Evolutionary conservation across 176 grass and related monocot species (phyloP), one percentile per base, ranked within the genome.

Genomic region (Oryza longistaminata): DNA sequence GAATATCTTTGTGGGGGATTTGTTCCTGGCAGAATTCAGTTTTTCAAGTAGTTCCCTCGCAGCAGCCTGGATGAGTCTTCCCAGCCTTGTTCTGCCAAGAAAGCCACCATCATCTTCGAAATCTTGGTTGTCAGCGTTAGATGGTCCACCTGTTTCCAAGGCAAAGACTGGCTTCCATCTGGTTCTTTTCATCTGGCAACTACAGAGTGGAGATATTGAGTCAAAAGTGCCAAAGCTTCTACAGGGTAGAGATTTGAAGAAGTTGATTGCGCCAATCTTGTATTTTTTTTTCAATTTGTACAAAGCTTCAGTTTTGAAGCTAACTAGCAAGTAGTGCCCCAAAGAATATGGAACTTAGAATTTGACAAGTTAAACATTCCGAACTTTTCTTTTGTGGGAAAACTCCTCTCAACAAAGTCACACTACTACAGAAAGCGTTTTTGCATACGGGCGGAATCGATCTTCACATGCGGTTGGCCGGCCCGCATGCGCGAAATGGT

Each of bases 1-100:
- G 82, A 98, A 98, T 83, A 94, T 93, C 83, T 98, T 95, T 73
- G 85, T 94, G 1, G 93, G 91, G 0, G 94, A 81, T 33, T 92
- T 93, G 34, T 75, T 95, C 64, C 96, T 91, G 5, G 91, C 85
- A 39, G 85, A 84, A 52, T 95, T 98, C 11, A 98, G 77, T 77
- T 95, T 98, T 65, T 80, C 82, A 45, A 98, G 78, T 71, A 96
- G 88, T 77, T 92, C 86, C 60, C 80, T 84, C 19, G 78, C 96
- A 62, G 86, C 89, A 27, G 86, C 89, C 79, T 90, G 88, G 48
- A 90, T 85, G 21, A 98, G 84, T 43, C 89, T 94, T 31, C 87
- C 91, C 77, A 98, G 24, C 80, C 96, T 88, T 61, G 93, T 95
- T 49, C 93, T 95, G 84, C 91, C 87, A 77, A 90, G 81, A 50